A percentile compares a stretch with the other conserved stretches of the same genome.
Evolutionary conservation across 2,329 filamentous ascomycete species (phyloP).

Genomic region (Pseudocercospora pini-densiflorae): DNA sequence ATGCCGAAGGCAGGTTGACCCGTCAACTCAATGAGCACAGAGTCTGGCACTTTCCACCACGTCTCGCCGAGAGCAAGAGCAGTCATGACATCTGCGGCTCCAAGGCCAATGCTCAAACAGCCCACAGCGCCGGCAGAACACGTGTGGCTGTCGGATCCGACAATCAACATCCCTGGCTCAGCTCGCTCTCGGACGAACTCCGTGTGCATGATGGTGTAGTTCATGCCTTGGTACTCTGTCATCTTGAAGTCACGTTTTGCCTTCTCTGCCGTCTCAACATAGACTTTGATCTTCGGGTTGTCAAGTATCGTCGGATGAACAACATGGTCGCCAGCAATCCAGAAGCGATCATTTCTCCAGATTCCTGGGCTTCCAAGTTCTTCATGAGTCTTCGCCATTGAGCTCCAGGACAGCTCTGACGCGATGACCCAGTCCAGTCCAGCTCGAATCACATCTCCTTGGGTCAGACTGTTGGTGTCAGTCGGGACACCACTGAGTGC

Average conservation of each 20-base stretch:
- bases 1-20: constrained; percentile 16
- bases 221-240: constrained; percentile 16
- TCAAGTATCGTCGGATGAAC: constrained; percentile 10
- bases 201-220: constrained; percentile 23
- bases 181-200: constrained; percentile 18
- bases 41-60: constrained; percentile 23
- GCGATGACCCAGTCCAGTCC: constrained; percentile 21
- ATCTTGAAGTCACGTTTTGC: constrained; percentile 15
- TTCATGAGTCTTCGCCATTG: constrained; percentile 6
- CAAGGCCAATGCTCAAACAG: constrained; percentile 22
- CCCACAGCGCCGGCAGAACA: constrained; percentile 18
- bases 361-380: neutral
- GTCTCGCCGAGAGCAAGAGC: constrained; percentile 16
- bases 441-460: constrained; percentile 11
- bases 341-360: constrained; percentile 22
- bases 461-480: neutral
- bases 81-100: constrained; percentile 22
- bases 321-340: constrained; percentile 19
- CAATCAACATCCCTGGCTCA: constrained; percentile 18
- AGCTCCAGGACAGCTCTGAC: constrained; percentile 17
- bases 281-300: constrained; percentile 4
- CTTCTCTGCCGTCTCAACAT: constrained; percentile 15
- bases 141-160: constrained; percentile 16
- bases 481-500: neutral
- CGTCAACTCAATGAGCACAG: constrained; percentile 11